These are phyloP conservation scores for Alternaria arbusti DNA, from an alignment of 2,329 filamentous ascomycete genomes.

Conservation along the genomic window DNA sequence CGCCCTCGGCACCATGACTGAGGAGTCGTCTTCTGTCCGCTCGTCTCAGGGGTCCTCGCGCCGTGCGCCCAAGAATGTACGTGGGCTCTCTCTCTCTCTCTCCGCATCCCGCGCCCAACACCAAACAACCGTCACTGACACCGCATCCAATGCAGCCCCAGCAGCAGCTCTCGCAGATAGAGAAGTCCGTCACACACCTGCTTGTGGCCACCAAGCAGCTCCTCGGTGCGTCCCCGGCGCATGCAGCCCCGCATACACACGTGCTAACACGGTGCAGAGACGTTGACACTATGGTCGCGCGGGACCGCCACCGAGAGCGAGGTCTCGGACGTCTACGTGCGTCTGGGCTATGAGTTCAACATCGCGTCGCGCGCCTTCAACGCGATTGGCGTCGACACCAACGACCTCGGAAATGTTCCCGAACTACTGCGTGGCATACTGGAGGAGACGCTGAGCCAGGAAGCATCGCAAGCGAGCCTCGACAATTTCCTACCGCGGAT, in stretches of 20 bases:
- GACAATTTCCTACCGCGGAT: slow-evolving; percentile 94
- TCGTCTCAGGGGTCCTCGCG: slow-evolving; percentile 56
- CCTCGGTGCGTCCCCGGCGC: slow-evolving; percentile 54
- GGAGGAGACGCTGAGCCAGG: slow-evolving; percentile 94
- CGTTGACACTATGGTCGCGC: slow-evolving; percentile 95
- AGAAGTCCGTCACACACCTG: slow-evolving; percentile 92
- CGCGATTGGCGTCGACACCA: slow-evolving; percentile 94
- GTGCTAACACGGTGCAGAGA: slow-evolving; percentile 63
- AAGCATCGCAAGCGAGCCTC: slow-evolving; percentile 90
- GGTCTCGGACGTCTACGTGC: slow-evolving; percentile 97
- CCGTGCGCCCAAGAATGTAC: slow-evolving; percentile 47
- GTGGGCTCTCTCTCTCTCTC: slow-evolving; percentile 12
- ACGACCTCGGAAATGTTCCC: slow-evolving; percentile 92
- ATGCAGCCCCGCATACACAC: slow-evolving; percentile 2
- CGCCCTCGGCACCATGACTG: slow-evolving; percentile 26
- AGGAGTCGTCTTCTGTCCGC: slow-evolving; percentile 34
- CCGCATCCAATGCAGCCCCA: slow-evolving; percentile 59
- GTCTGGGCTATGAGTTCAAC: slow-evolving; percentile 98
- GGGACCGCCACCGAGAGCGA: slow-evolving; percentile 89
- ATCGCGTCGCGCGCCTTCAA: slow-evolving; percentile 97
- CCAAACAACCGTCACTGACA: slow-evolving; percentile 22
- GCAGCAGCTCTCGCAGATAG: slow-evolving; percentile 90
- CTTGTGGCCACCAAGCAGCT: slow-evolving; percentile 97
- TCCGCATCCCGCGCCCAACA: slow-evolving; percentile 11
- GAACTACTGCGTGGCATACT: slow-evolving; percentile 88